Conservation (phyloP, 2,329 filamentous ascomycete genomes). For the Rosellinia necatrix region DNA sequence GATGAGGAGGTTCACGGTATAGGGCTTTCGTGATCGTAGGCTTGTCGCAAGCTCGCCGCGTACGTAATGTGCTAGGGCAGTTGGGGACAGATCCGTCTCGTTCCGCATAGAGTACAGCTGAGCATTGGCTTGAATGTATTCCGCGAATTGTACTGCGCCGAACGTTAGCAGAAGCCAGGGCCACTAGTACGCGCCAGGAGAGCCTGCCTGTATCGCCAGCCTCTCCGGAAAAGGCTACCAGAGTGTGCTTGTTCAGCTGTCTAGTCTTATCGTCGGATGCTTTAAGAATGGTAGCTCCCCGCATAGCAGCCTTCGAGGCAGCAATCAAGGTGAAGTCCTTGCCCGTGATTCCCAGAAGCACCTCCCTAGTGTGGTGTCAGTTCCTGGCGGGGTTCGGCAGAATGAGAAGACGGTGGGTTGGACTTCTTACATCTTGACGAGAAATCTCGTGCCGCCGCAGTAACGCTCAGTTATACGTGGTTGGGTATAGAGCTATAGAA, state of each 20-base stretch:
- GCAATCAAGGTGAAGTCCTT: constrained; percentile 99
- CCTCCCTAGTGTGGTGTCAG: constrained; percentile 70
- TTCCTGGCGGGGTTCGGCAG: background rate
- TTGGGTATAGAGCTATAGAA: background rate
- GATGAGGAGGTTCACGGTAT: constrained; percentile 94
- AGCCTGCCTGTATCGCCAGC: constrained; percentile 86
- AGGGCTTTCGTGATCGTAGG: constrained; percentile 88
- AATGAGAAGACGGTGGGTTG: background rate
- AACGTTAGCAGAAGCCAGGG: constrained; percentile 21
- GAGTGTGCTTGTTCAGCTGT: constrained; percentile 86
- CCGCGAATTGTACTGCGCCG: constrained; percentile 88
- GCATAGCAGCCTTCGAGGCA: constrained; percentile 97
- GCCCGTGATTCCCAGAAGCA: constrained; percentile 95
- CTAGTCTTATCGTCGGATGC: constrained; percentile 95
- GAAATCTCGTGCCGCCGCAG: too few relatives aligned
- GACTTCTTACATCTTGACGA: constrained; percentile 26
- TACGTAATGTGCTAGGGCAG: constrained; percentile 89
- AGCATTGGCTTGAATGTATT: constrained; percentile 98
- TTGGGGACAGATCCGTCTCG: constrained; percentile 86
- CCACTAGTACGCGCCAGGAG: background rate
- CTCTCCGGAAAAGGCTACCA: constrained; percentile 95
- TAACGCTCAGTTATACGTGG: too few relatives aligned
- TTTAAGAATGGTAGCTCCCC: constrained; percentile 95
- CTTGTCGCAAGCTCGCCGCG: constrained; percentile 90
- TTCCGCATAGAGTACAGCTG: constrained; percentile 99